phyloP scores from a whole-genome alignment of 1,139 yeast genomes.

The Taphrina confusa region DNA sequence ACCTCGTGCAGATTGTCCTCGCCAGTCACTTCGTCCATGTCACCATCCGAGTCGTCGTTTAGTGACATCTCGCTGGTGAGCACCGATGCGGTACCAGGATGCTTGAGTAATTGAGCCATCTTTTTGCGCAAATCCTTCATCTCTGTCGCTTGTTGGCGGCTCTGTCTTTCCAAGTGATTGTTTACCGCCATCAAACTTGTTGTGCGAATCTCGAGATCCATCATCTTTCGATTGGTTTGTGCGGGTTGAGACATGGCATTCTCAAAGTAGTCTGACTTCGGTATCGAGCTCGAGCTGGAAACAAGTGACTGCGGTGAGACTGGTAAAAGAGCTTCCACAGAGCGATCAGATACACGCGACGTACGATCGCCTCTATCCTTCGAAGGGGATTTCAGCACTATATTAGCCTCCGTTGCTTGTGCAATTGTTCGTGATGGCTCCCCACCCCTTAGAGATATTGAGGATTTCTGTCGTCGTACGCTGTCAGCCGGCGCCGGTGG shows the following conservation, averaged over 20 bases:
- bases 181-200: conserved; percentile 40
- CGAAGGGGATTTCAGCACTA: neutral
- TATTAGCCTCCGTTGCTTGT: neutral
- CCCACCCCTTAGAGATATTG: neutral
- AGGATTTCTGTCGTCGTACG: neutral
- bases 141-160: conserved; percentile 39
- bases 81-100: neutral
- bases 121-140: conserved; percentile 36
- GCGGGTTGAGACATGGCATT: conserved; percentile 14
- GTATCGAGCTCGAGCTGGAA: neutral
- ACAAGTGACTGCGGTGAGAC: conserved; percentile 5
- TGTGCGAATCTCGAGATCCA: conserved; percentile 41
- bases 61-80: neutral
- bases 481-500: neutral
- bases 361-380: neutral
- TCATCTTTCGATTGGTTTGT: conserved; percentile 35
- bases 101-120: conserved; percentile 3
- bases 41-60: neutral
- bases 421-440: neutral
- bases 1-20: conserved; percentile 4
- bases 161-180: conserved; percentile 39
- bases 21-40: neutral
- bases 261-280: conserved; percentile 13
- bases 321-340: neutral
- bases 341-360: neutral